Evolutionary conservation across 2,329 filamentous ascomycete genomes (phyloP), one percentile per base, ranked within the genome.

Genomic region (Bipolaris bicolor): DNA sequence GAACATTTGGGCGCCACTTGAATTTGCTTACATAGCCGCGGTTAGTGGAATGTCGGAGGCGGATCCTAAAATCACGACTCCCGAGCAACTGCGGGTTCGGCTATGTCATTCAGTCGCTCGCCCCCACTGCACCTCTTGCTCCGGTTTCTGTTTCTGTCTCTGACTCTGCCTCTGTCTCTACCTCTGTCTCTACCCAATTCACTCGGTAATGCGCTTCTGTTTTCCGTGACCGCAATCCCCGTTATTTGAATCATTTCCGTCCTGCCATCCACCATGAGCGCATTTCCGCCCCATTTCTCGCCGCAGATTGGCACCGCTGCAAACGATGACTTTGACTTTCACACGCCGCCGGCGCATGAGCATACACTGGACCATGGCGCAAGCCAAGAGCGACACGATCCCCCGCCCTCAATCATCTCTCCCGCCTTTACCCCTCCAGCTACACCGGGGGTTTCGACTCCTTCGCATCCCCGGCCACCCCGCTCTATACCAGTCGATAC

Each of bases 251-350:
- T 13, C 29, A 31, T 31, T 13, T 31, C 29, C 29, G 29, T 10
- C 29, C 29, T 31, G 29, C 10, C 29, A 11, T 7, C 26, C 54
- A 71, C 66, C 62, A 85, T 86, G 83, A 77, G 81, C 44, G 80
- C 84, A 55, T 77, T 84, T 52, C 71, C 80, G 53, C 82, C 83
- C 26, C 75, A 86, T 49, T 76, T 84, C 61, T 83, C 84, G 44
- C 84, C 84, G 76, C 73, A 83, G 77, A 58, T 82, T 68, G 79
- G 64, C 73, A 78, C 61, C 70, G 78, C 66, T 67, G 61, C 61
- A 11, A 66, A 77, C 37, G 76, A 78, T 37, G 73, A 76, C 31
- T 74, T 80, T 64, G 70, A 77, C 45, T 69, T 74, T 41, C 45
- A 59, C 40, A 53, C 62, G 18, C 51, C 62, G 7, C 57, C 55